Conservation (phyloP, 192 early-diverging fungal genomes). For the Coemansia furcata region DNA sequence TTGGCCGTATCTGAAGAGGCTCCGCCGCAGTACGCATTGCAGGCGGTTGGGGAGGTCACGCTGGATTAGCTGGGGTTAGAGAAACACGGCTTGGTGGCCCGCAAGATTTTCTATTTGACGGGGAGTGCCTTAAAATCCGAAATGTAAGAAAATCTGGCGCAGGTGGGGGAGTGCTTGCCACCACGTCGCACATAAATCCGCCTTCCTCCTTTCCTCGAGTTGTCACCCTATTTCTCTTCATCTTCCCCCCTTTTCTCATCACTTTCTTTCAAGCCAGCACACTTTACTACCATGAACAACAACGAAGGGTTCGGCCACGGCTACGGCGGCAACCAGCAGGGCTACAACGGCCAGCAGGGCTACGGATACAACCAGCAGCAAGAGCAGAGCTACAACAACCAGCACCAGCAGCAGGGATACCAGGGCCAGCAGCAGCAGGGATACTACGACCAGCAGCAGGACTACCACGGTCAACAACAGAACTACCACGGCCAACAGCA, state of each 20-base stretch:
- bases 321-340: conserved; percentile 15
- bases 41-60: neutral
- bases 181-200: neutral
- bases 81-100: neutral
- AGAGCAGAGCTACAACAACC: conserved; percentile 7
- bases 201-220: neutral
- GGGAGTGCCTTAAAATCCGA: neutral
- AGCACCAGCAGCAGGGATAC: conserved; percentile 3
- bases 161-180: neutral
- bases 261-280: neutral
- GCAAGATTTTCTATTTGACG: neutral
- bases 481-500: conserved; percentile 7
- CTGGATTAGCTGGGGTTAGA: neutral
- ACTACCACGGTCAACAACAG: neutral
- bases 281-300: neutral
- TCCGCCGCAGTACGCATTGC: neutral
- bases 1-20: neutral
- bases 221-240: neutral
- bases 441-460: conserved; percentile 8
- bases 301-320: conserved; percentile 20
- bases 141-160: neutral
- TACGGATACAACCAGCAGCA: conserved; percentile 17
- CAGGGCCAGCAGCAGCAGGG: conserved; percentile 9
- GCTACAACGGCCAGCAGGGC: conserved; percentile 11
- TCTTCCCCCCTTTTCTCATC: neutral